phyloP scores from a whole-genome alignment of 2,329 filamentous ascomycete species.

The Calonectria fujianensis region DNA sequence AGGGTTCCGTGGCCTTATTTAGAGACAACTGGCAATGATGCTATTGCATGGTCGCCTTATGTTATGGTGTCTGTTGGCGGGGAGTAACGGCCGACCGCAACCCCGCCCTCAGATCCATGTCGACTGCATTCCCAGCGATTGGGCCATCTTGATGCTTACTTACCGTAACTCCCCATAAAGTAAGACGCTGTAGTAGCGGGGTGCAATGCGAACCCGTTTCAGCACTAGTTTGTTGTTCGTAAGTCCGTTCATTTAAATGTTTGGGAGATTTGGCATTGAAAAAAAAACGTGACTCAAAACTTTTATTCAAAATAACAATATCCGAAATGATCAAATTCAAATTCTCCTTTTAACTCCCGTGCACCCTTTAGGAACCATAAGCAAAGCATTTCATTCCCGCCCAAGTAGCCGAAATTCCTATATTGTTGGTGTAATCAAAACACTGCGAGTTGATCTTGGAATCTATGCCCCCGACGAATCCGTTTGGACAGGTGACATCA shows the following conservation, averaged over 20 bases:
- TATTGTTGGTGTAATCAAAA: background rate
- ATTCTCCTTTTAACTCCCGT: background rate
- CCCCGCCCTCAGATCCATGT: background rate
- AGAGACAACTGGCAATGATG: background rate
- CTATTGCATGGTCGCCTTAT: background rate
- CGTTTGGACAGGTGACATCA: background rate
- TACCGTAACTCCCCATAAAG: background rate
- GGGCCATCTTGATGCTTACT: background rate
- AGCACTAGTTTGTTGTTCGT: background rate
- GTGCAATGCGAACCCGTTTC: background rate
- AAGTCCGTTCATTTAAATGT: background rate
- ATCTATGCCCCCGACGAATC: background rate
- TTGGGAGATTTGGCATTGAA: background rate
- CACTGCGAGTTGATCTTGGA: background rate
- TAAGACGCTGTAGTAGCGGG: background rate
- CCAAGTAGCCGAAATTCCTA: background rate
- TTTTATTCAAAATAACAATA: background rate
- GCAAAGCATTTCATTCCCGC: background rate
- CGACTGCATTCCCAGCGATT: background rate
- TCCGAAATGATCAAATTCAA: background rate
- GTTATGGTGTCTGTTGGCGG: background rate
- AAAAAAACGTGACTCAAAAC: background rate
- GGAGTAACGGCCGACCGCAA: background rate
- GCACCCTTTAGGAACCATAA: background rate
- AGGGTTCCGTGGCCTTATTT: background rate